Conservation (phyloP, 768 basidiomycete genomes). For the Mycena epipterygia region DNA sequence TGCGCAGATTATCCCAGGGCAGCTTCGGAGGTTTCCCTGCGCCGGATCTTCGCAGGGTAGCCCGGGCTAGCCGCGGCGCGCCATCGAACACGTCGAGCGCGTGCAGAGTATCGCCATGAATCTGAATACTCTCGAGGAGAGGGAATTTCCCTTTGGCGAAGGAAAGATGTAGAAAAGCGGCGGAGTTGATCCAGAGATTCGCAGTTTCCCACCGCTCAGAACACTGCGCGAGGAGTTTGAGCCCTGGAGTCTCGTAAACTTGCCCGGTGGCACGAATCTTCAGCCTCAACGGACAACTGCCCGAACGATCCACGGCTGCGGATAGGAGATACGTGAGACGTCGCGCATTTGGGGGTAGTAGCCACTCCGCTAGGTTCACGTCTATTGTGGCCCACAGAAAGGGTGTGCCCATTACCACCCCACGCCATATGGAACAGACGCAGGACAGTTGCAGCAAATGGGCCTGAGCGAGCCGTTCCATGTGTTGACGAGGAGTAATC, state of each 20-base stretch:
- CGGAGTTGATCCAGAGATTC: neutral
- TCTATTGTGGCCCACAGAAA: slow-evolving; percentile 18
- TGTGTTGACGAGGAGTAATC: neutral
- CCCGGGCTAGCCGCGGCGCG: slow-evolving; percentile 1
- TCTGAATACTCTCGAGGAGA: neutral
- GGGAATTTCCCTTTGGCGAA: neutral
- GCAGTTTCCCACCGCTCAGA: neutral
- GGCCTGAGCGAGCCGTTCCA: slow-evolving; percentile 13
- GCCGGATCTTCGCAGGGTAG: slow-evolving; percentile 1
- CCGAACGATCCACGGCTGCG: neutral
- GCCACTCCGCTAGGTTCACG: slow-evolving; percentile 18
- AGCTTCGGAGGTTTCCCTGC: neutral
- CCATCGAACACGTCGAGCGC: slow-evolving; percentile 11
- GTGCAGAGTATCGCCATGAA: neutral
- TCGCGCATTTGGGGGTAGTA: neutral
- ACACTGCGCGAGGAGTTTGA: neutral
- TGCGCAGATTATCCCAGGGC: slow-evolving; percentile 17
- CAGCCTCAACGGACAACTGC: neutral
- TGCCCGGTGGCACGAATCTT: neutral
- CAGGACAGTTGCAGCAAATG: neutral
- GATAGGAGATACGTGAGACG: neutral
- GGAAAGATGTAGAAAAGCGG: neutral
- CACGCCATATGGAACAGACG: slow-evolving; percentile 15
- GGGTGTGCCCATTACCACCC: slow-evolving; percentile 11
- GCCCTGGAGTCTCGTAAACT: neutral